Evolutionary conservation across 1,139 yeast species (phyloP).

Genomic region (Blastobotrys petasosporus): DNA sequence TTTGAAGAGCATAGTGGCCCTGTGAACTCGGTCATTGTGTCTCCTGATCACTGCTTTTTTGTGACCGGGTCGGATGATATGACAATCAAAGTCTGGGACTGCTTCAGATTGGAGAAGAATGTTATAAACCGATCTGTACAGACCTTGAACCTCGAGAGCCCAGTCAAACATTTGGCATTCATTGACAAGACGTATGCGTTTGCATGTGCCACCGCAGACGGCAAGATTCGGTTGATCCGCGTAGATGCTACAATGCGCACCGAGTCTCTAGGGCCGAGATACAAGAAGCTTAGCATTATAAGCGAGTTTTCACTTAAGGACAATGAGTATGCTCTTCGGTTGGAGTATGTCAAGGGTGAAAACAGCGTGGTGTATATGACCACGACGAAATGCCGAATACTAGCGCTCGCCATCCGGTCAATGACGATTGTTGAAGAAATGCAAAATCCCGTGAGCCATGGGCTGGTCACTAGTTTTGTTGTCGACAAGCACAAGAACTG

Average conservation of each 20-base stretch:
- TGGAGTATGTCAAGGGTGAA: slow-evolving; percentile 38
- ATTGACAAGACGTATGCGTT: slow-evolving; percentile 59
- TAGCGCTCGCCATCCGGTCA: slow-evolving; percentile 54
- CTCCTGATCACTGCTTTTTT: slow-evolving; percentile 60
- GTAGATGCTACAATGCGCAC: slow-evolving; percentile 38
- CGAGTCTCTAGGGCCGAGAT: slow-evolving; percentile 12
- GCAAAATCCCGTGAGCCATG: slow-evolving; percentile 58
- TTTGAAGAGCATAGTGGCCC: slow-evolving; percentile 49
- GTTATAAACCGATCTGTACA: slow-evolving; percentile 54
- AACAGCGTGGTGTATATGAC: slow-evolving; percentile 36
- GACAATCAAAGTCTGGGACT: slow-evolving; percentile 70
- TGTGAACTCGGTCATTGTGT: slow-evolving; percentile 50
- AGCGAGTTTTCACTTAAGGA: slow-evolving; percentile 9
- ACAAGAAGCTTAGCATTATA: slow-evolving; percentile 8
- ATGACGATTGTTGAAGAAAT: slow-evolving; percentile 45
- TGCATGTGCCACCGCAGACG: slow-evolving; percentile 63
- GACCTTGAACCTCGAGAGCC: slow-evolving; percentile 23
- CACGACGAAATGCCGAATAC: slow-evolving; percentile 50
- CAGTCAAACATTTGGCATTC: slow-evolving; percentile 38
- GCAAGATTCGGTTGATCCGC: slow-evolving; percentile 51
- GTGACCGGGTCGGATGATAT: slow-evolving; percentile 79
- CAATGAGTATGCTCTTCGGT: slow-evolving; percentile 41
- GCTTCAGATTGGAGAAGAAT: slow-evolving; percentile 56
- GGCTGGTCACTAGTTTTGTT: slow-evolving; percentile 55
- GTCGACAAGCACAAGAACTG: slow-evolving; percentile 53